Base-by-base conservation (phyloP, 331 rosid genomes). In the Arachis monticola region DNA sequence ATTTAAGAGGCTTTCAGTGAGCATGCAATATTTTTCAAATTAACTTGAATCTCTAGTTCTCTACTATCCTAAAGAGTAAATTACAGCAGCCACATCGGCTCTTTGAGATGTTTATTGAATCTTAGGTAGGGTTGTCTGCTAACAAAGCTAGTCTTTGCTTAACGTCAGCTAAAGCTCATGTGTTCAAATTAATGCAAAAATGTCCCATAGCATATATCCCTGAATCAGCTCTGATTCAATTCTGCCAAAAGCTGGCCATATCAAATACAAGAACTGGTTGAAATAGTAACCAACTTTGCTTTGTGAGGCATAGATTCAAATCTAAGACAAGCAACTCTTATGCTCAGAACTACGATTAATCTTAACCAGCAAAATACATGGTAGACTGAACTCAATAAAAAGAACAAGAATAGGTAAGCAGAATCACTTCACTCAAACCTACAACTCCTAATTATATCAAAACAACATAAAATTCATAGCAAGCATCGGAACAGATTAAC, bases 1-100 rank as follows among this genome's bases (percentile, higher is more conserved):
- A 55, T 14, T 80, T 9, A 17, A 35, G 41, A 74, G 57, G 72
- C 42, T 80, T 70, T 17, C 40, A 10, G 1, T 48, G 6, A 64
- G 62, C 38, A 12, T 64, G 14, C 47, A 47, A 64, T 27, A 53
- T 9, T 53, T 40, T 35, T 22, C 58, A 27, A 72, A 58, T 44
- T 8, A 6, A 30, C 8, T 12, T 6, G 53, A 66, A 7, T 11
- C 44, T 11, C n/a, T 17, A 12, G n/a, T n/a, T 3, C 22, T 3
- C 32, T 17, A 35, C 38, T 3, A 64, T n/a, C 17, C 68, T 30
- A 40, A 67, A 17, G n/a, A 73, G 27, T 60, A 13, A 32, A 17
- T 50, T 70, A 64, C 42, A 14, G 13, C 44, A 10, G 14, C 66
- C 40, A 64, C 44, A 65, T 51, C 30, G 67, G 27, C 68, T 73